Evolutionary conservation across 73 alveolate species (phyloP), one percentile per base, ranked within the genome.

Genomic region (Paraurostyla sp.): DNA sequence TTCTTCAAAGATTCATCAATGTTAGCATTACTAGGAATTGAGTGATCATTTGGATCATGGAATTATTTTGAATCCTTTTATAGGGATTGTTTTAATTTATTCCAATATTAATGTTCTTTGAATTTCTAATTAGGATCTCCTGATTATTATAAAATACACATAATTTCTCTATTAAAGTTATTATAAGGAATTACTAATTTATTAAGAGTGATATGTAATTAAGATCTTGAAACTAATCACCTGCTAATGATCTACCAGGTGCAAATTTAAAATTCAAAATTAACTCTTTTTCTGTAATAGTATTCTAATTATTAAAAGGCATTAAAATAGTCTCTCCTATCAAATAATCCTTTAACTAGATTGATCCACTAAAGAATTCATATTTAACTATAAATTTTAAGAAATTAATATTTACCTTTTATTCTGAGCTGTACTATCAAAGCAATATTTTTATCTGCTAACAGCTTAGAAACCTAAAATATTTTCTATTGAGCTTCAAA

Each of bases 41-140:
- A n/a, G n/a, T n/a, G n/a, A n/a, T n/a, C n/a, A n/a, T 16, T 59
- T 59, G 76, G 76, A 1, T 38, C 7, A 7, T 38, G 27, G 25
- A 38, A 23, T 32, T 56, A 65, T 38, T 40, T 18, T 6, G 82
- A 0, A 38, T 65, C 41, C 6, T 65, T 38, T 9, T 36, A 18
- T 65, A 36, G 38, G 16, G 35, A 18, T 18, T 3, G 20, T 38
- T 65, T 22, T 65, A 36, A 25, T 1, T 65, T 65, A 1, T 35
- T 11, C 82, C 82, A 65, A 30, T 38, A 65, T 2, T 36, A 38
- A 65, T 65, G 82, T 16, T 65, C 82, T 65, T 65, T 38, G 6
- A 35, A 35, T 65, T 65, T 65, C 38, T 18, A 15, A 9, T 33
- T 15, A 18, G 16, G 60, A 9, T 38, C 16, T 2, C 60, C 4